These are phyloP conservation scores for Amaranthus hypochondriacus DNA, from an alignment of 148 eudicot genomes.

Conservation along the genomic window DNA sequence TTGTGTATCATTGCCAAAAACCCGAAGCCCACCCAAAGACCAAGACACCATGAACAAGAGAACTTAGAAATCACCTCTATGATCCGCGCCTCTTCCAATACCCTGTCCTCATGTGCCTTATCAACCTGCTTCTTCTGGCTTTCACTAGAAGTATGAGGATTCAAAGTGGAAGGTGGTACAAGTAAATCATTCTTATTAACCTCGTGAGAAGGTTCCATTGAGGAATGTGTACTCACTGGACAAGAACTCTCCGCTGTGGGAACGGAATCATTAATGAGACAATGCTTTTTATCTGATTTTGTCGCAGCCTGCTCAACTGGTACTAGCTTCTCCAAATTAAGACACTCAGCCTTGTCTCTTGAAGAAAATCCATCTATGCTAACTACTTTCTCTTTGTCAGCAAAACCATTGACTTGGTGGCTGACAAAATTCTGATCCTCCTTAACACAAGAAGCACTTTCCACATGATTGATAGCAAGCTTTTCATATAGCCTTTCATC, in stretches of 20 bases:
- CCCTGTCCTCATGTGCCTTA: slow-evolving; percentile 73
- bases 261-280: slow-evolving; percentile 20
- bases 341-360: slow-evolving; percentile 32
- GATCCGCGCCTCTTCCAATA: slow-evolving; percentile 78
- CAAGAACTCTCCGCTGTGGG: slow-evolving; percentile 30
- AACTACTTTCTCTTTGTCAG: slow-evolving; percentile 29
- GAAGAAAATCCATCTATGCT: slow-evolving; percentile 25
- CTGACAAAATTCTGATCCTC: slow-evolving; percentile 25
- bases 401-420: slow-evolving; percentile 37
- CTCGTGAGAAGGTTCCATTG: slow-evolving; percentile 33
- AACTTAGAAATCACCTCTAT: slow-evolving; percentile 59
- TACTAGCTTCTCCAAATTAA: slow-evolving; percentile 29
- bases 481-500: slow-evolving; percentile 32
- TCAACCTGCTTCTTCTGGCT: slow-evolving; percentile 34
- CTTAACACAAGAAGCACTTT: slow-evolving; percentile 25
- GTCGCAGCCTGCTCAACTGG: slow-evolving; percentile 26
- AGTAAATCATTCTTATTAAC: slow-evolving; percentile 19
- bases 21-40: slow-evolving; percentile 12
- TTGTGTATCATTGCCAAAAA: not conserved
- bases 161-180: slow-evolving; percentile 29
- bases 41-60: slow-evolving; percentile 7
- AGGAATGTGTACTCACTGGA: slow-evolving; percentile 25
- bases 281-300: slow-evolving; percentile 33
- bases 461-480: slow-evolving; percentile 30
- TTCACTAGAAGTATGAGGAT: slow-evolving; percentile 39